phyloP scores from a whole-genome alignment of 1,284 basidiomycete genomes.

The Trametes hirsuta region DNA sequence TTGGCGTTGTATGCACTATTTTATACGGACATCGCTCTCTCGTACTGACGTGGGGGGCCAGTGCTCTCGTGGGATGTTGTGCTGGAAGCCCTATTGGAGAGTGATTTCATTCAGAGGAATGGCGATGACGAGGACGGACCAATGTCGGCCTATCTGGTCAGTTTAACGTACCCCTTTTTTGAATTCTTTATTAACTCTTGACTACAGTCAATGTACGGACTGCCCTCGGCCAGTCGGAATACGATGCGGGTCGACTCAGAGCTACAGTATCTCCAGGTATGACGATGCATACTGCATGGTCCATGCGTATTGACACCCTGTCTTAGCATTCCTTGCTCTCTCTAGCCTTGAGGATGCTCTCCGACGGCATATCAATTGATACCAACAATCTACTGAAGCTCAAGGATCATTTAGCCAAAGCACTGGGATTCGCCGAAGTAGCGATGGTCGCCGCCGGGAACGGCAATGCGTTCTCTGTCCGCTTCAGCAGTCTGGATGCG shows the following conservation, averaged over 20 bases:
- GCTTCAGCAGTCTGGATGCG: constrained; percentile 48
- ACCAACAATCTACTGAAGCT: constrained; percentile 56
- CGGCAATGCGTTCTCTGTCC: constrained; percentile 54
- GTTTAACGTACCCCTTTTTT: constrained; percentile 17
- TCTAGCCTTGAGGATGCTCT: constrained; percentile 64
- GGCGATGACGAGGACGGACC: constrained; percentile 43
- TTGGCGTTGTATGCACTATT: constrained; percentile 54
- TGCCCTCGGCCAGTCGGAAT: constrained; percentile 35
- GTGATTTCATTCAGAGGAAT: constrained; percentile 48
- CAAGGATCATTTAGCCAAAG: constrained; percentile 59
- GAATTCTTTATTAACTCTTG: background rate
- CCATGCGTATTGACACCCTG: background rate
- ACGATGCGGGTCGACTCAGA: constrained; percentile 45
- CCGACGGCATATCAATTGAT: constrained; percentile 60
- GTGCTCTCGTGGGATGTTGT: constrained; percentile 67
- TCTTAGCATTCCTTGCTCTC: constrained; percentile 56
- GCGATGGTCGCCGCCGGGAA: constrained; percentile 46
- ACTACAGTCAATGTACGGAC: constrained; percentile 50
- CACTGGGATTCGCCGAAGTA: constrained; percentile 59
- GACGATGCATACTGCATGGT: constrained; percentile 13
- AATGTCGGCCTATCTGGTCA: constrained; percentile 48
- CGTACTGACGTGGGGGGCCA: constrained; percentile 29
- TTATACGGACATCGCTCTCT: background rate
- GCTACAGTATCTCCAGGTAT: constrained; percentile 49
- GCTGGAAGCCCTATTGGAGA: constrained; percentile 58